Base-by-base conservation (phyloP, 1,284 basidiomycete species). In the Chiua sp. region DNA sequence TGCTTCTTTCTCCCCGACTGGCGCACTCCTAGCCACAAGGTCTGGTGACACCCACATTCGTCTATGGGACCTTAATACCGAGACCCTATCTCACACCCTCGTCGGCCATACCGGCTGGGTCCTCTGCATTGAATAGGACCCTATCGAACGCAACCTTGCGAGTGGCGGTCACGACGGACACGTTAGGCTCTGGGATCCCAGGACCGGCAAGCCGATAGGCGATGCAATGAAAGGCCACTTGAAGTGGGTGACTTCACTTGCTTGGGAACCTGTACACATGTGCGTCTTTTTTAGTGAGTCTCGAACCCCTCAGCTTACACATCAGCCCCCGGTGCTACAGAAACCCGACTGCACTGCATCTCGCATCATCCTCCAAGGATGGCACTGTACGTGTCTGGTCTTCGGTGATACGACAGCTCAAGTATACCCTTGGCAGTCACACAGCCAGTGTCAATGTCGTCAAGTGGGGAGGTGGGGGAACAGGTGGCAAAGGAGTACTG, bases 241-340 rank as follows among this genome's bases (percentile, higher is more conserved):
- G 33, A 98, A 98, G 80, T 98, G 97, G 96, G 90, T 99, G 64
- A n/a, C n/a, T n/a, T n/a, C n/a, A 98, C 92, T 0, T n/a, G n/a
- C n/a, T 30, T 99, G 96, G 92, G 97, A 99, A 73, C 97, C 98
- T 7, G 88, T 96, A 53, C 98, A 99, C 75, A 79, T 97, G 90
- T 93, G 68, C 62, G 70, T 53, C 62, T 59, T 51, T 47, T 32
- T 57, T 51, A 53, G 15, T 15, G 28, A 57, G 30, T 37, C 57
- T 22, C 15, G 13, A 26, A 39, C n/a, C 20, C 32, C 32, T 56
- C 49, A 39, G 48, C 47, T 58, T 48, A 63, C 53, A 2, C 15
- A 52, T 50, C 60, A n/a, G 59, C 51, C 20, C 53, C 49, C 60
- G 59, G 59, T 52, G 39, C 42, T 52, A 51, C 62, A 92, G 91